Evolutionary conservation across 2,329 filamentous ascomycete species (phyloP).

Genomic region (Bipolaris cookei): DNA sequence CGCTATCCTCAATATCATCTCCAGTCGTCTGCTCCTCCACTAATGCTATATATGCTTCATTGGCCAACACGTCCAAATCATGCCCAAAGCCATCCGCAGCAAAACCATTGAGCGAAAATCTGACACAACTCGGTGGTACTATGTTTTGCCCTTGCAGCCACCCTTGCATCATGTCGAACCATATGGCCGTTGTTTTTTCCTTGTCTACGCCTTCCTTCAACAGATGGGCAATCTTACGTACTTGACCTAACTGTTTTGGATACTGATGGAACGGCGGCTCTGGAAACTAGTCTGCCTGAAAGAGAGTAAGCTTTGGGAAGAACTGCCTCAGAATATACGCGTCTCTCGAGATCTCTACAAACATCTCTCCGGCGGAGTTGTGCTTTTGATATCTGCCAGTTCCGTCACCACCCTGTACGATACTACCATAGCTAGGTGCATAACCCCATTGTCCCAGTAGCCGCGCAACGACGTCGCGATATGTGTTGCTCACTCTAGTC

Average conservation of each 20-base stretch:
- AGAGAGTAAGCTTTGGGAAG: slow-evolving; percentile 23
- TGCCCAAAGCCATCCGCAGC: slow-evolving; percentile 4
- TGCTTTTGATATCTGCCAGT: slow-evolving; percentile 1
- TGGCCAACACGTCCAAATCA: neutral
- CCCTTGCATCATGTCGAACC: slow-evolving; percentile 16
- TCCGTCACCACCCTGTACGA: neutral
- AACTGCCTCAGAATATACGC: slow-evolving; percentile 13
- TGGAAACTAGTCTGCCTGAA: slow-evolving; percentile 14
- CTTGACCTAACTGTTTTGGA: neutral
- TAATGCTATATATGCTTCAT: slow-evolving; percentile 4
- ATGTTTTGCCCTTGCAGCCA: slow-evolving; percentile 7
- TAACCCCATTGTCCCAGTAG: neutral
- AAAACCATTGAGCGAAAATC: neutral
- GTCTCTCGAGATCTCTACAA: slow-evolving; percentile 19
- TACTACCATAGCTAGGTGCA: slow-evolving; percentile 5
- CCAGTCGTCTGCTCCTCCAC: slow-evolving; percentile 10
- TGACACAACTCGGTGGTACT: slow-evolving; percentile 19
- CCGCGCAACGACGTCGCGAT: neutral
- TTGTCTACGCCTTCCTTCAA: neutral
- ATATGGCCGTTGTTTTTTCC: slow-evolving; percentile 10
- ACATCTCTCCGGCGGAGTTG: slow-evolving; percentile 4
- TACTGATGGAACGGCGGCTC: neutral
- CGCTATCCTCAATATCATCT: slow-evolving; percentile 8
- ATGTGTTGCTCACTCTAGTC: slow-evolving; percentile 5
- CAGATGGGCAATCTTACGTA: neutral